Evolutionary conservation across 768 basidiomycete genomes (phyloP).

Genomic region (Mycena leptocephala): DNA sequence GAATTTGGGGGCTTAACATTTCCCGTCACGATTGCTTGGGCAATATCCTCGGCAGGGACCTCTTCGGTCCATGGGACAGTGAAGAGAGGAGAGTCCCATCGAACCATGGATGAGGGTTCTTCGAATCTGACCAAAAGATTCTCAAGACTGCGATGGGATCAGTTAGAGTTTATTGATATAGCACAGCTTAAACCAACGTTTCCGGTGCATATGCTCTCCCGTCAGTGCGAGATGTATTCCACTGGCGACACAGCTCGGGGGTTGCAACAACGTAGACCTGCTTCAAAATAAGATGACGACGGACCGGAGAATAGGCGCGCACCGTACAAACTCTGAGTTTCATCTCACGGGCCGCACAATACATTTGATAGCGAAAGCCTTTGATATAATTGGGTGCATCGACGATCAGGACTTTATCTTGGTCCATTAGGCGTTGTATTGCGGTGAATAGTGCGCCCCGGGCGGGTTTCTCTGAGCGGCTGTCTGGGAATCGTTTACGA

Average conservation of each 20-base stretch:
- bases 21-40: slow-evolving; percentile 86
- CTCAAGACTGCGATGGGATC: slow-evolving; percentile 71
- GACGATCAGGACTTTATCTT: slow-evolving; percentile 87
- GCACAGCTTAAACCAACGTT: slow-evolving; percentile 70
- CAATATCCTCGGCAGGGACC: slow-evolving; percentile 80
- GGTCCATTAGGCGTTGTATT: slow-evolving; percentile 80
- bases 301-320: slow-evolving; percentile 44
- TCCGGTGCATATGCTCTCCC: slow-evolving; percentile 71
- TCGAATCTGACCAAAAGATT: slow-evolving; percentile 93
- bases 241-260: slow-evolving; percentile 81
- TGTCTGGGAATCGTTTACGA: slow-evolving; percentile 62
- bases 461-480: slow-evolving; percentile 90
- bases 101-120: slow-evolving; percentile 98
- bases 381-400: slow-evolving; percentile 98
- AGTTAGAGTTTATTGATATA: background rate
- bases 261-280: slow-evolving; percentile 86
- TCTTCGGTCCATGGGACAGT: slow-evolving; percentile 86
- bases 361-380: slow-evolving; percentile 98
- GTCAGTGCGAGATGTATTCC: slow-evolving; percentile 75
- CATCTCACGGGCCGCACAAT: slow-evolving; percentile 93
- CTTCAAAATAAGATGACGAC: slow-evolving; percentile 34
- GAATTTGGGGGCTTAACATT: slow-evolving; percentile 90
- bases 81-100: slow-evolving; percentile 98
- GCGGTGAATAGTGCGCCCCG: slow-evolving; percentile 88
- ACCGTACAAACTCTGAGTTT: slow-evolving; percentile 92